Evolutionary conservation across 176 grass and related monocot species (phyloP), one percentile per base, ranked within the genome.

Genomic region (Oryza meyeriana): DNA sequence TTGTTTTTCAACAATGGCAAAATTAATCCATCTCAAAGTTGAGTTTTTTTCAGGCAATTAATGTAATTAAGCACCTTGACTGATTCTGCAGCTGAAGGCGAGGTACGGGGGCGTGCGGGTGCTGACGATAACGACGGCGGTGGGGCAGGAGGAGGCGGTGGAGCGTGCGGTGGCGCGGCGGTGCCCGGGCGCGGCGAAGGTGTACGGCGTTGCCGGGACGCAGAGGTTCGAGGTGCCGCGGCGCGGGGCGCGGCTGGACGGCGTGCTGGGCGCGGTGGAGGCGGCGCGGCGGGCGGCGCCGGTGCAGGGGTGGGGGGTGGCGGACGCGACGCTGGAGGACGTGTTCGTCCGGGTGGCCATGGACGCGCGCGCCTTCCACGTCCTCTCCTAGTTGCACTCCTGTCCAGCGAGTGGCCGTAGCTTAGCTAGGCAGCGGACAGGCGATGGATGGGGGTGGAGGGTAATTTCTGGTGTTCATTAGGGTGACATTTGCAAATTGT

Each of bases 291-390:
- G 38, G 10, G 52, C 18, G 30, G 73, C 94, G 64, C 76, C 84
- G 2, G 85, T 98, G 69, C 63, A 93, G 10, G 95, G 81, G 16
- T 98, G 95, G 95, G 95, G 95, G 20, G 75, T 98, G 52, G 79
- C 88, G 2, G 92, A 98, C 71, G 81, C 92, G 24, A 93, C 90
- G 22, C 71, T 98, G 38, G 95, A 98, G 74, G 95, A 98, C 48
- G 90, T 98, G 5, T 98, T 98, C 85, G 87, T 98, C 64, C 84
- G 87, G 61, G 95, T 94, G 17, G 95, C 95, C 41, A 95, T 88
- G 78, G 90, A 87, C 33, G 90, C 92, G 38, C 81, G 79, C 5
- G 84, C 88, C 4, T 95, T 88, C 75, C 65, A 87, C 35, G 75
- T 84, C 8, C 88, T 98, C 22, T 98, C 92, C 2, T 6, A 52